Evolutionary conservation across 129 eudicot species (phyloP), one percentile per base, ranked within the genome.

Genomic region (Arctium lappa): DNA sequence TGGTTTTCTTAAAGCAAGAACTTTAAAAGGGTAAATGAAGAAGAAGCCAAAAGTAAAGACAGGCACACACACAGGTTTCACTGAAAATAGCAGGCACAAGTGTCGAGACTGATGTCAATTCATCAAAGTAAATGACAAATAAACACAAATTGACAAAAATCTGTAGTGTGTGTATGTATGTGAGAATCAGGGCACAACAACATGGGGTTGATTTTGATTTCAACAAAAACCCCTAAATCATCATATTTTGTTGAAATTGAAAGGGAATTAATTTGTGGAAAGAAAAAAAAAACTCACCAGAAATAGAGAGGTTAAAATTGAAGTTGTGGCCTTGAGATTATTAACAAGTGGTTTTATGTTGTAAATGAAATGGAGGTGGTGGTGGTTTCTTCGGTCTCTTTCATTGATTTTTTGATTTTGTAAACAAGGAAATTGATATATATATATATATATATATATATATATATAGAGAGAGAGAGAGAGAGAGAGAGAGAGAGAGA

Each of bases 101-200:
- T 79, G 63, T 79, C 80, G 10, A 84, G 80, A 79, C 60, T 84
- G 80, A 73, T 73, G 87, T 78, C 80, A 79, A 83, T 44, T 12
- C n/a, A 60, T 42, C 42, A n/a, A 73, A 84, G 79, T 66, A 84
- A 73, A 84, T 5, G 80, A 79, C 84, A 68, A 84, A 73, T 22
- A n/a, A 65, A 63, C 77, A 84, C 46, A 73, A 73, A 68, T 73
- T 3, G 84, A 84, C 87, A 79, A 84, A 79, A 84, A 73, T n/a
- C 15, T 73, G 22, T 66, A 4, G 32, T 66, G 30, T 73, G 62
- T 18, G 32, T 63, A 2, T 18, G 33, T 40, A 36, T 65, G 76
- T 73, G 72, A 16, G 70, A 72, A 83, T 76, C 73, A 69, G 81
- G 48, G 42, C 3, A 13, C 27, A 72, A n/a, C 12, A 84, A 72